Conservation (phyloP, 2,329 filamentous ascomycete genomes). For the Colletotrichum filicis region DNA sequence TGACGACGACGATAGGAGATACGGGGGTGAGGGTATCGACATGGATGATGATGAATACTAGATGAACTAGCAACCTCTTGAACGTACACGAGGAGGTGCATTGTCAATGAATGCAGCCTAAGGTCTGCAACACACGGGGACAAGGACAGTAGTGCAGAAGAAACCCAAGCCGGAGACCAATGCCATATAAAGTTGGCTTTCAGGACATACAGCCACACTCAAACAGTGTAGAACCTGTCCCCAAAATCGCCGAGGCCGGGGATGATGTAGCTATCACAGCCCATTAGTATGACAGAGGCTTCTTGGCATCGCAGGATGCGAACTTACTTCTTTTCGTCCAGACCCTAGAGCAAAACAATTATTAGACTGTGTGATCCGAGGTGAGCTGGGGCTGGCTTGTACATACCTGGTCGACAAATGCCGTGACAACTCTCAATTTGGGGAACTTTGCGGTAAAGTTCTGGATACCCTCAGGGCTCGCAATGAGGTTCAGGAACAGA, state of each 20-base stretch:
- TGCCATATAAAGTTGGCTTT: not conserved
- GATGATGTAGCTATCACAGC: slow-evolving; percentile 83
- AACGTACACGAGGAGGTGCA: not conserved
- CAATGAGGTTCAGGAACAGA: slow-evolving; percentile 95
- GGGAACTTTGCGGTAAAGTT: slow-evolving; percentile 93
- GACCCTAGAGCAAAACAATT: slow-evolving; percentile 61
- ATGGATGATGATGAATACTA: slow-evolving; percentile 68
- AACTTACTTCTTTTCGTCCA: slow-evolving; percentile 95
- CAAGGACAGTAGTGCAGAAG: not conserved
- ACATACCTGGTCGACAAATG: slow-evolving; percentile 86
- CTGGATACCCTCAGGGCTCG: slow-evolving; percentile 91
- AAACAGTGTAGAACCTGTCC: slow-evolving; percentile 95
- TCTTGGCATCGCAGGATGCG: slow-evolving; percentile 21
- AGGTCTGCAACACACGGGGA: not conserved
- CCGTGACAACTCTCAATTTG: slow-evolving; percentile 89
- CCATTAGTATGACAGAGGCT: slow-evolving; percentile 47
- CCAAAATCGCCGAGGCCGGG: slow-evolving; percentile 96
- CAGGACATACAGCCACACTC: slow-evolving; percentile 36
- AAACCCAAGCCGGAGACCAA: not conserved
- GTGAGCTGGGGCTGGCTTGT: not conserved
- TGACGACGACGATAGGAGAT: slow-evolving; percentile 63
- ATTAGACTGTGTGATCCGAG: not conserved
- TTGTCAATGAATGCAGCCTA: not conserved
- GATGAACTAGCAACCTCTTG: slow-evolving; percentile 34
- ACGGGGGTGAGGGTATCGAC: slow-evolving; percentile 64